phyloP scores from a whole-genome alignment of 2,329 filamentous ascomycete species.

The Magnaporthiopsis poae region DNA sequence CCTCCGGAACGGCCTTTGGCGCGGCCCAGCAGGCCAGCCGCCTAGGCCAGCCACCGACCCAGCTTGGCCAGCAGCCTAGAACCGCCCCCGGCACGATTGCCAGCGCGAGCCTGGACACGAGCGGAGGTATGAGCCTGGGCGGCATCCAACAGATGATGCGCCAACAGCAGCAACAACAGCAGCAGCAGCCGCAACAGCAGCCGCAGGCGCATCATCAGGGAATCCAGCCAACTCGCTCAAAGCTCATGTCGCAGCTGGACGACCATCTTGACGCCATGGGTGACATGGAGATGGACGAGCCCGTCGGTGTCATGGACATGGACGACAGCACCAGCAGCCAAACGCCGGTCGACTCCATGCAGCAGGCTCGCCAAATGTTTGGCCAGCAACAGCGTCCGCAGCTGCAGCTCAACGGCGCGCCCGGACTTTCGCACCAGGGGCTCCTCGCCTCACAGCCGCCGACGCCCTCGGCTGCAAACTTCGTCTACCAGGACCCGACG shows the following conservation, averaged over 20 bases:
- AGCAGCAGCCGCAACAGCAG: constrained; percentile 13
- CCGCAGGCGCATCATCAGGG: constrained; percentile 11
- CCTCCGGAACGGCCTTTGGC: constrained; percentile 1
- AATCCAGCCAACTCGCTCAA: constrained; percentile 13
- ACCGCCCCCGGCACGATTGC: constrained; percentile 14
- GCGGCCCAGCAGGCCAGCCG: constrained; percentile 2
- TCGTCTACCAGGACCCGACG: constrained; percentile 83
- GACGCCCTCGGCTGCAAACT: constrained; percentile 68
- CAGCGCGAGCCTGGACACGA: constrained; percentile 11
- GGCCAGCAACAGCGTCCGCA: constrained; percentile 55
- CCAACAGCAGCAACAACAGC: constrained; percentile 24
- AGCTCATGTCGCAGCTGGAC: constrained; percentile 31
- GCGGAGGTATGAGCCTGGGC: constrained; percentile 21
- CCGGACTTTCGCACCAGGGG: constrained; percentile 65
- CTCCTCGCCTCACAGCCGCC: constrained; percentile 77
- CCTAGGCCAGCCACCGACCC: constrained; percentile 9
- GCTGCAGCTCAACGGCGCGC: constrained; percentile 71
- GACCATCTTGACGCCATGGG: constrained; percentile 77
- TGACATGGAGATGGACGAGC: constrained; percentile 95
- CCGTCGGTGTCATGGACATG: constrained; percentile 55
- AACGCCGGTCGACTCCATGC: constrained; percentile 38
- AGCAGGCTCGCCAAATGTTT: constrained; percentile 60
- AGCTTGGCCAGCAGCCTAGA: constrained; percentile 15
- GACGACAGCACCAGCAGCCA: constrained; percentile 44
- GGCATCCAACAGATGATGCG: constrained; percentile 33